Base-by-base conservation (phyloP, 2,329 filamentous ascomycete genomes). In the Blastomyces gilchristii region DNA sequence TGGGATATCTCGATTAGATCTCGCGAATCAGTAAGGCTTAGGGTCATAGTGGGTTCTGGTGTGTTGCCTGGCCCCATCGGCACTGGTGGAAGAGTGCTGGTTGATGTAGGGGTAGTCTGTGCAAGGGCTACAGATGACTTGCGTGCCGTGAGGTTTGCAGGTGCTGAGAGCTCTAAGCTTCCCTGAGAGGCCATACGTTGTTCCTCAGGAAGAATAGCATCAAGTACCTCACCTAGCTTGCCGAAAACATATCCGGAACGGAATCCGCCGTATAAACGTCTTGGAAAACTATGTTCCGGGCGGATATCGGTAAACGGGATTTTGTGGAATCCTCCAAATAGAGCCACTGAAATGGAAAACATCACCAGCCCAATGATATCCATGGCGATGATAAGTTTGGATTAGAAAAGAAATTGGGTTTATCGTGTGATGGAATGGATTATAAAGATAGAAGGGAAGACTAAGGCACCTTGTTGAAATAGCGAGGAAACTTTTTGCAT, bases 291-390 rank as follows among this genome's bases (percentile, higher is more conserved):
- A n/a, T 53, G 49, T 31, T 58, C 58, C 31, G 60, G 60, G 9
- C 22, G 53, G 52, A 64, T 63, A 28, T 61, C 31, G 8, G 59
- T 59, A 1, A 65, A 18, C 3, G 62, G 63, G 25, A 63, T 56
- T n/a, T 60, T 49, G 2, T 66, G 65, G 56, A 52, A 64, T 25
- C 37, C 57, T 4, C 69, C 67, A 59, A 68, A 68, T 34, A 71
- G 56, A 45, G 66, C 69, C 41, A 66, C 60, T 7, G 63, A 62
- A 12, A 70, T 11, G 28, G 69, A 68, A 28, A 68, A 60, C 6
- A 66, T 31, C 12, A 63, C 34, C 5, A 69, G 63, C 25, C 68
- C 62, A 18, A 64, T 47, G 37, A 67, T 49, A 22, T 67, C 65
- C 68, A 69, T 71, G 52, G 22, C 22, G 62, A 45, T 2, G 50